Conservation (phyloP, 495 filamentous ascomycete species). For the Ascobolus immersus region DNA sequence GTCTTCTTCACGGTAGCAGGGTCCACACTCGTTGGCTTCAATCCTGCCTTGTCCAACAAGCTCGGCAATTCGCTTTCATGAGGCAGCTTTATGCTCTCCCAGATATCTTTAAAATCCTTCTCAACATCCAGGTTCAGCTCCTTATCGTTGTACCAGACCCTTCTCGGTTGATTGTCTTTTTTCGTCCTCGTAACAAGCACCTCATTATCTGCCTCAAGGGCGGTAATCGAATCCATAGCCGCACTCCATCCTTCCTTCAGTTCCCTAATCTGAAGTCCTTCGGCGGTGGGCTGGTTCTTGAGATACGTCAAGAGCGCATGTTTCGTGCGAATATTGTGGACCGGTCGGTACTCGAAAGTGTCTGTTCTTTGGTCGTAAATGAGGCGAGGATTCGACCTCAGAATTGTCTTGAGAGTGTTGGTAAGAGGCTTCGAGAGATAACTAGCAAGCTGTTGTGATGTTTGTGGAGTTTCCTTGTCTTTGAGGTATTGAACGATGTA, state of each 20-base stretch:
- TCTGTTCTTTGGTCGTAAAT: slow-evolving; percentile 28
- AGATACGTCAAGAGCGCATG: slow-evolving; percentile 55
- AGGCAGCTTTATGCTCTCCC: slow-evolving; percentile 59
- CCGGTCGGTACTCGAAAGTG: slow-evolving; percentile 52
- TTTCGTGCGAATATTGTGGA: slow-evolving; percentile 47
- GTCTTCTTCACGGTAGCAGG: slow-evolving; percentile 35
- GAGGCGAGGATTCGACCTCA: slow-evolving; percentile 24
- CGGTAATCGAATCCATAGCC: slow-evolving; percentile 47
- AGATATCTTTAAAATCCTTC: slow-evolving; percentile 54
- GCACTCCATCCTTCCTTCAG: slow-evolving; percentile 85
- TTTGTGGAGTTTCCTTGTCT: slow-evolving; percentile 41
- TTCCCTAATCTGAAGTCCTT: slow-evolving; percentile 58
- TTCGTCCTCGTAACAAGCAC: slow-evolving; percentile 69
- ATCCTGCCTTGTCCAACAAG: slow-evolving; percentile 42
- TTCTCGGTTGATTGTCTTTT: slow-evolving; percentile 65
- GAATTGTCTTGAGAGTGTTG: slow-evolving; percentile 20
- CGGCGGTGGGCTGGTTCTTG: slow-evolving; percentile 53
- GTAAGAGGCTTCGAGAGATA: slow-evolving; percentile 56
- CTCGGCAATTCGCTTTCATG: slow-evolving; percentile 46
- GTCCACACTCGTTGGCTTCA: slow-evolving; percentile 54
- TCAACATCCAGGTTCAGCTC: slow-evolving; percentile 51
- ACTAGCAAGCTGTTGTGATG: slow-evolving; percentile 42
- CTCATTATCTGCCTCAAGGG: slow-evolving; percentile 51
- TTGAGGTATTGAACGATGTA: slow-evolving; percentile 72
- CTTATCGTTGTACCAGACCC: slow-evolving; percentile 74